These are phyloP conservation scores for Candida caryicola DNA, from an alignment of 805 yeast genomes.

Conservation along the genomic window DNA sequence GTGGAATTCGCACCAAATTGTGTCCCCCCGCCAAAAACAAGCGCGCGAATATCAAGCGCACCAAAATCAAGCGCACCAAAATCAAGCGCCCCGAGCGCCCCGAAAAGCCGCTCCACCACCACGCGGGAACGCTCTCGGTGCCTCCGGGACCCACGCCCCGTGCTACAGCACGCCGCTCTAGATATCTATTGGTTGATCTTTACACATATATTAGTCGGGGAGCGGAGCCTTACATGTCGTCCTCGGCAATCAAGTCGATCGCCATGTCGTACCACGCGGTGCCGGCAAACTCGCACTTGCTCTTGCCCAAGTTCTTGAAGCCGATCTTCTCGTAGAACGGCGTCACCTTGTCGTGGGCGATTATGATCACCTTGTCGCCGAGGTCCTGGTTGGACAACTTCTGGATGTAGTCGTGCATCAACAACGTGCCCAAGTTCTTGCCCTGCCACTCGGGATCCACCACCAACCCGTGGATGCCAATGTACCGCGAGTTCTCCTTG, in stretches of 20 bases:
- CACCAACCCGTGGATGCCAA: constrained; percentile 82
- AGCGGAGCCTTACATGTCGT: constrained; percentile 27
- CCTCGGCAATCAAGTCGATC: constrained; percentile 44
- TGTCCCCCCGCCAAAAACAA: too few relatives aligned
- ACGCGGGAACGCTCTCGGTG: too few relatives aligned
- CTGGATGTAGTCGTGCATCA: constrained; percentile 87
- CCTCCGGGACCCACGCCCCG: too few relatives aligned
- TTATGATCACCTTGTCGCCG: constrained; percentile 71
- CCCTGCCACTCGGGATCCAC: constrained; percentile 78
- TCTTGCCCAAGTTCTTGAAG: constrained; percentile 66
- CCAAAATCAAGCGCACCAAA: too few relatives aligned
- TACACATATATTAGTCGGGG: background rate
- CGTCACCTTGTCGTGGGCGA: constrained; percentile 66
- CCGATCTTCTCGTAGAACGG: constrained; percentile 84
- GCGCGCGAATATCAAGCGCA: too few relatives aligned
- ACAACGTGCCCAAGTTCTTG: constrained; percentile 74
- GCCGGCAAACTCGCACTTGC: constrained; percentile 57
- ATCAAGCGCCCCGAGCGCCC: too few relatives aligned
- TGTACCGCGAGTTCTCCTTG: constrained; percentile 64
- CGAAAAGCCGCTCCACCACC: too few relatives aligned
- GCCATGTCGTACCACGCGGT: constrained; percentile 60
- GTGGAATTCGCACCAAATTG: too few relatives aligned
- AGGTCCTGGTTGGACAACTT: constrained; percentile 83
- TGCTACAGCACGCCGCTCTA: too few relatives aligned
- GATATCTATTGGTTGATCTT: too few relatives aligned